Percentiles rank a stretch among this genome's conserved stretches.
Conservation (phyloP, 768 basidiomycete species). For the Xerocomellus dryophilus region DNA sequence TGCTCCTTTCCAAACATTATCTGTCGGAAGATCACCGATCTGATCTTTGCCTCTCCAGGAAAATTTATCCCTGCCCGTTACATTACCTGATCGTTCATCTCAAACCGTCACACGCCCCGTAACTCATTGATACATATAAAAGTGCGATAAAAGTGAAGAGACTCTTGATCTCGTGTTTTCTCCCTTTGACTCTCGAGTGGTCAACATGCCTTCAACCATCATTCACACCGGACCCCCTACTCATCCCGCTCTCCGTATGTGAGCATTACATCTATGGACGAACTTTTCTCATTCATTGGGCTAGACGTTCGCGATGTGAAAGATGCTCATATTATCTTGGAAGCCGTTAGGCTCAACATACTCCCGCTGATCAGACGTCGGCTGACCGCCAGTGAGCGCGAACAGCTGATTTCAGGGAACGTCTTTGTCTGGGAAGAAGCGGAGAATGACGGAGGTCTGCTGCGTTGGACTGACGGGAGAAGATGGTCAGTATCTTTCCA, state of each 20-base stretch:
- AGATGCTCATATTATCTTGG: constrained; percentile 73
- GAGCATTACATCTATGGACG: background rate
- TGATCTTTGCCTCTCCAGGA: constrained; percentile 15
- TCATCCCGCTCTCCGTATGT: constrained; percentile 32
- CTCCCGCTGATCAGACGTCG: constrained; percentile 71
- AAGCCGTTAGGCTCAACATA: constrained; percentile 69
- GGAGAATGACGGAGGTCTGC: constrained; percentile 60
- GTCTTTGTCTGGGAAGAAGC: constrained; percentile 88
- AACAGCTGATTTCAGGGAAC: constrained; percentile 67
- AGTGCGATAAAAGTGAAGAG: background rate
- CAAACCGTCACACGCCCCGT: constrained; percentile 15
- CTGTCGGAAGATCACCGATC: constrained; percentile 22
- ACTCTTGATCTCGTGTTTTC: constrained; percentile 2
- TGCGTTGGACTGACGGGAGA: constrained; percentile 81
- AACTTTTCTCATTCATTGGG: background rate
- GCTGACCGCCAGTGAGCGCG: constrained; percentile 65
- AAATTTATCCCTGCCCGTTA: constrained; percentile 10
- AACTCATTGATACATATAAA: constrained; percentile 26
- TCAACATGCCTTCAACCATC: constrained; percentile 16
- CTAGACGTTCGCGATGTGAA: constrained; percentile 76
- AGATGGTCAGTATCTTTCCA: constrained; percentile 52
- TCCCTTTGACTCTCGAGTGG: background rate
- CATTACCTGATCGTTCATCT: constrained; percentile 19
- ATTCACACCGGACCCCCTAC: constrained; percentile 27
- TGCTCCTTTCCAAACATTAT: constrained; percentile 14